A percentile compares a stretch with the other conserved stretches of the same genome.
phyloP scores from a whole-genome alignment of 2,329 filamentous ascomycete species.

The Phialocephala sp. region DNA sequence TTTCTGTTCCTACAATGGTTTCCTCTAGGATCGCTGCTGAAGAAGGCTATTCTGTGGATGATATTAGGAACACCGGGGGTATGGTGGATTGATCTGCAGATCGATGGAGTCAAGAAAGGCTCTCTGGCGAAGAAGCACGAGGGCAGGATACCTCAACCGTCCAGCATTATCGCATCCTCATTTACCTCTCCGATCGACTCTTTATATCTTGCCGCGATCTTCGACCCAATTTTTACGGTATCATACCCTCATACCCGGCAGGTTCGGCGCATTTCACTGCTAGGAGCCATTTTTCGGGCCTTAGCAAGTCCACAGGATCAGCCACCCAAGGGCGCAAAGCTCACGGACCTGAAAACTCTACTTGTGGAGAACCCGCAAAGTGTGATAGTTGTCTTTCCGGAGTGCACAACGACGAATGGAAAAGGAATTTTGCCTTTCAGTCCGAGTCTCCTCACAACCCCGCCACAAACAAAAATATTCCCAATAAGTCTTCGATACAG shows the following conservation, averaged over 20 bases:
- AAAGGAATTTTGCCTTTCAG: constrained; percentile 86
- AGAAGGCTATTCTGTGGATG: constrained; percentile 87
- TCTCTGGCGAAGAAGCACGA: constrained; percentile 77
- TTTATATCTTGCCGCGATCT: constrained; percentile 92
- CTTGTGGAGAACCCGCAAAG: constrained; percentile 72
- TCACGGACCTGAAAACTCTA: constrained; percentile 68
- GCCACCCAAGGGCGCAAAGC: constrained; percentile 51
- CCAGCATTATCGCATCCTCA: constrained; percentile 85
- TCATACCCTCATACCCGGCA: constrained; percentile 77
- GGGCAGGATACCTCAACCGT: constrained; percentile 76
- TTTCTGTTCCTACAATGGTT: constrained; percentile 85
- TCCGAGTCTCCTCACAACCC: constrained; percentile 73
- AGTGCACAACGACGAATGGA: constrained; percentile 93
- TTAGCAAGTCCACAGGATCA: constrained; percentile 63
- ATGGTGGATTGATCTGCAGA: constrained; percentile 98
- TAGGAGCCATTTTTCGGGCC: constrained; percentile 75
- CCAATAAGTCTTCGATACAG: constrained; percentile 90
- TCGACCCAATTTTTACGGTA: constrained; percentile 91
- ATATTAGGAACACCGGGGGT: constrained; percentile 89
- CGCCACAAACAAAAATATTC: constrained; percentile 77
- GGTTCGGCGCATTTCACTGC: constrained; percentile 78
- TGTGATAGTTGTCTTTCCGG: constrained; percentile 86
- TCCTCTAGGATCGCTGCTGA: constrained; percentile 69
- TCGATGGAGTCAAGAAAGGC: constrained; percentile 94
- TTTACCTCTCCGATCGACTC: constrained; percentile 94